These are phyloP conservation scores for Phyllosticta citribraziliensis DNA, from an alignment of 2,329 filamentous ascomycete species.

Conservation along the genomic window DNA sequence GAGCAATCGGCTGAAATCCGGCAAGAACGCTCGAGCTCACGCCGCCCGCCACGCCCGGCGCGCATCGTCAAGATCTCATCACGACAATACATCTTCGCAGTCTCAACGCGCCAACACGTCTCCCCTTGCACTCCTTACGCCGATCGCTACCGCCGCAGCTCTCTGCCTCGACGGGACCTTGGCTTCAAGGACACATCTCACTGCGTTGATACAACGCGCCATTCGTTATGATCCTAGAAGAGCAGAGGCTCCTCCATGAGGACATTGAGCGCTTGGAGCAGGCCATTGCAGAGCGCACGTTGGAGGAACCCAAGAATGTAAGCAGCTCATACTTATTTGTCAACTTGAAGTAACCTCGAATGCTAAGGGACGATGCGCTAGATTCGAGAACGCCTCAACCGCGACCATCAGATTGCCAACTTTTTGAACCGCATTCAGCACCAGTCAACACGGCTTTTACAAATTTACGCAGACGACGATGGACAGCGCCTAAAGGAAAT, in stretches of 20 bases:
- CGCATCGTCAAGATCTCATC: not conserved
- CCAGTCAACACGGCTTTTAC: constrained; percentile 70
- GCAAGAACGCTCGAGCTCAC: not conserved
- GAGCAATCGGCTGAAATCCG: not conserved
- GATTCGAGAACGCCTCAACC: constrained; percentile 80
- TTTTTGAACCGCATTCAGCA: constrained; percentile 80
- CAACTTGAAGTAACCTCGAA: constrained; percentile 3
- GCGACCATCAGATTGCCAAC: constrained; percentile 84
- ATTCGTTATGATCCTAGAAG: constrained; percentile 67
- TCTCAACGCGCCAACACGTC: not conserved
- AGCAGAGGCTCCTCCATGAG: constrained; percentile 89
- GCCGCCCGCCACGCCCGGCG: not conserved
- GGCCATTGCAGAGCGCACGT: constrained; percentile 78
- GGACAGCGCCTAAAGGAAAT: constrained; percentile 68
- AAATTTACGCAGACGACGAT: constrained; percentile 74
- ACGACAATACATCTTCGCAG: not conserved
- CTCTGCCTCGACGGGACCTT: not conserved
- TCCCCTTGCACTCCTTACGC: not conserved
- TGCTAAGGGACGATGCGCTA: constrained; percentile 28
- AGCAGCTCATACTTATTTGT: constrained; percentile 24
- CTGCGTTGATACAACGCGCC: constrained; percentile 6
- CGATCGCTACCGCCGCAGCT: not conserved
- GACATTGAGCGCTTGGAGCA: constrained; percentile 94
- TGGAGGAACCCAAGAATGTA: constrained; percentile 82
- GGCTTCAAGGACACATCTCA: not conserved